Base-by-base conservation (phyloP, 164 flowering plant species). In the Macadamia tetraphylla region DNA sequence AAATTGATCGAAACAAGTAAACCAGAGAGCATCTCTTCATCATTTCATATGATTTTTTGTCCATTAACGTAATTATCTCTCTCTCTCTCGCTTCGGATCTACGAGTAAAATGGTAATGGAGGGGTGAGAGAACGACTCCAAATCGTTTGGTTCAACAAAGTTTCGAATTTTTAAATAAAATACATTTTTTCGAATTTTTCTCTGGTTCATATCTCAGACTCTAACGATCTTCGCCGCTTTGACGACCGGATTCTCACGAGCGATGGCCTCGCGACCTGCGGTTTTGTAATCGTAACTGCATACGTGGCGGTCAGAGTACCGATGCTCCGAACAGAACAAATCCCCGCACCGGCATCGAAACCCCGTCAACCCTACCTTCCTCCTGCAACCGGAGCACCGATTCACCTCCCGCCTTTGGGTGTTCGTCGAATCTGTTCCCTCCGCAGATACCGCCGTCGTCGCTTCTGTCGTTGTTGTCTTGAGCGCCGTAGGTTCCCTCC, bases 271-370 rank as follows among this genome's bases (percentile, higher is more conserved):
- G 17, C 83, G 70, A 0, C 81, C 86, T 15, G 79, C 78, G 3
- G 79, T 60, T 58, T 77, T 78, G 75, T 82, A 82, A 60, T 82
- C 85, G 73, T 65, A 82, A 48, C 72, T 61, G 57, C 85, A 82
- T 3, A 63, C 77, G 69, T 82, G 85, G 1, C 80, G 74, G 59
- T 82, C 85, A 10, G 83, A 71, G 59, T 82, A 80, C 66, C 85
- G 71, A 51, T 83, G 86, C 55, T 67, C 75, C 23, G 75, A 63
- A 65, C 86, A 83, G 73, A 83, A 83, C 60, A 83, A 74, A 48
- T 79, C 84, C 9, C 86, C 86, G 71, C 86, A 82, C 35, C 86
- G 77, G 66, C 86, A 83, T 40, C 81, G 67, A 75, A 83, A 79
- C 13, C 86, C 86, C 66, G 82, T 77, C 73, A 83, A 67, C 12